Evolutionary conservation across 805 yeast species (phyloP).

Genomic region (Candida saitoana): DNA sequence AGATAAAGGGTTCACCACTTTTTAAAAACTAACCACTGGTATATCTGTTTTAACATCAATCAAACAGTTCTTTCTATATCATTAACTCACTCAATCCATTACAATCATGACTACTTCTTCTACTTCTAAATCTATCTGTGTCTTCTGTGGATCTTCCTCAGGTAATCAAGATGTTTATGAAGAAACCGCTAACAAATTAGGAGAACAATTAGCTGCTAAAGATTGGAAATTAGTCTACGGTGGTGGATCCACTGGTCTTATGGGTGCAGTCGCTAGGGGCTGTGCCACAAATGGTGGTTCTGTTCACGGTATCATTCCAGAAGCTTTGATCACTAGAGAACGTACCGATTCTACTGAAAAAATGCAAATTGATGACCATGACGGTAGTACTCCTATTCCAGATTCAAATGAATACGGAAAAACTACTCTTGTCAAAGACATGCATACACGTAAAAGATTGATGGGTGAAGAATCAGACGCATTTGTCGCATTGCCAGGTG

Average conservation of each 20-base stretch:
- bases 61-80: not conserved
- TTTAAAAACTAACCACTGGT: too few relatives aligned
- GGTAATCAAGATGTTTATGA: slow-evolving; percentile 54
- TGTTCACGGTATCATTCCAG: slow-evolving; percentile 86
- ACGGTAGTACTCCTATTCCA: slow-evolving; percentile 63
- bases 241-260: slow-evolving; percentile 83
- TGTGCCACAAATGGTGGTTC: slow-evolving; percentile 56
- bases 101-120: slow-evolving; percentile 5
- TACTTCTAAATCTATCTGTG: slow-evolving; percentile 57
- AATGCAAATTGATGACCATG: slow-evolving; percentile 55
- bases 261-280: slow-evolving; percentile 72
- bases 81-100: too few relatives aligned
- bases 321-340: slow-evolving; percentile 72
- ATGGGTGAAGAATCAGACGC: slow-evolving; percentile 88
- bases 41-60: not conserved
- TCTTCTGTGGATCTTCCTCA: slow-evolving; percentile 80
- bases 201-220: slow-evolving; percentile 50
- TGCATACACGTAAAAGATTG: slow-evolving; percentile 83
- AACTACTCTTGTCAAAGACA: slow-evolving; percentile 77
- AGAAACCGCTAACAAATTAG: slow-evolving; percentile 55
- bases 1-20: too few relatives aligned
- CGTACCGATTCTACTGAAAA: slow-evolving; percentile 48
- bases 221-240: slow-evolving; percentile 82
- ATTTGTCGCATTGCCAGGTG: slow-evolving; percentile 88
- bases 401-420: slow-evolving; percentile 61